Conservation (phyloP, 306 rosid genomes). For the Castanea mollissima region DNA sequence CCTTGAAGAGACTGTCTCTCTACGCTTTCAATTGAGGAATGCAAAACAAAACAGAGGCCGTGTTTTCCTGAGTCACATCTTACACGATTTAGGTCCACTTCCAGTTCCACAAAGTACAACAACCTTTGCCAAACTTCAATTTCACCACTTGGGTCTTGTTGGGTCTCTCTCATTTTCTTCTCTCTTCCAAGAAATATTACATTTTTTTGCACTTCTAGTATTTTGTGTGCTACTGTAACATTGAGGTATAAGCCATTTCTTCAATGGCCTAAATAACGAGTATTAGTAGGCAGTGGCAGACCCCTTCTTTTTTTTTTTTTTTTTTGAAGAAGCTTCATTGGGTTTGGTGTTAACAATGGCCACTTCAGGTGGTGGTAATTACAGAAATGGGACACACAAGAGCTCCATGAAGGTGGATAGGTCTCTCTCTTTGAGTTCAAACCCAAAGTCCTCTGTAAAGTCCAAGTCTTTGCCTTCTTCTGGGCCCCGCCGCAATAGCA, state of each 20-base stretch:
- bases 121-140: not conserved
- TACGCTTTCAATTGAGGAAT: slow-evolving; percentile 16
- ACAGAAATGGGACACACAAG: slow-evolving; percentile 57
- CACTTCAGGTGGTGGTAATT: slow-evolving; percentile 44
- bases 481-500: slow-evolving; percentile 71
- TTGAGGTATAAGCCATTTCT: not conserved
- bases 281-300: no score
- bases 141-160: slow-evolving; percentile 19
- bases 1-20: not conserved
- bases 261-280: slow-evolving; percentile 29
- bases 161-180: slow-evolving; percentile 3
- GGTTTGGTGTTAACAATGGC: slow-evolving; percentile 52
- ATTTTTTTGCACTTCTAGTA: not conserved
- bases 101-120: slow-evolving; percentile 21
- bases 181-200: not conserved
- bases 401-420: slow-evolving; percentile 56
- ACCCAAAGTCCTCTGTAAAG: slow-evolving; percentile 53
- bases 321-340: not conserved
- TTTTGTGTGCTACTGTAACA: not conserved
- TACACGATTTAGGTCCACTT: slow-evolving; percentile 40
- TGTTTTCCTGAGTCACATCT: slow-evolving; percentile 53
- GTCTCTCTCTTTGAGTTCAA: slow-evolving; percentile 47
- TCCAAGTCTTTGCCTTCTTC: slow-evolving; percentile 58
- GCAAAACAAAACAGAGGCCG: slow-evolving; percentile 1
- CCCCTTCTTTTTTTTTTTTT: no score